phyloP scores from a whole-genome alignment of 2,329 filamentous ascomycete genomes.

The Aspergillus carbonarius region DNA sequence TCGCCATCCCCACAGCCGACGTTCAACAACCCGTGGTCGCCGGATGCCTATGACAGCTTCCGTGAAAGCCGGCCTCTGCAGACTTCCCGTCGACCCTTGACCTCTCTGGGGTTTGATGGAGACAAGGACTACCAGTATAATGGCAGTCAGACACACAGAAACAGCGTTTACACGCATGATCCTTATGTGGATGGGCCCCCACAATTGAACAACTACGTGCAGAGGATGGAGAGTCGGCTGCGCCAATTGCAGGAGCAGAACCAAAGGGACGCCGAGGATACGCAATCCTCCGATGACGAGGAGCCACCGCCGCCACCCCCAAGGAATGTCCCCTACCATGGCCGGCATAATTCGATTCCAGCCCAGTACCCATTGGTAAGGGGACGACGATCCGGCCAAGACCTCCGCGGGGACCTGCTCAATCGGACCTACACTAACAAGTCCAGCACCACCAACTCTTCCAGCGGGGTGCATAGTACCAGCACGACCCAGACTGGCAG shows the following conservation, averaged over 20 bases:
- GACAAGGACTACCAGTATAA: constrained; percentile 56
- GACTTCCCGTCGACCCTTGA: constrained; percentile 60
- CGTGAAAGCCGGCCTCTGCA: constrained; percentile 34
- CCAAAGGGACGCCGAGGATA: constrained; percentile 46
- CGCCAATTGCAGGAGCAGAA: constrained; percentile 64
- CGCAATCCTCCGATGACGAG: constrained; percentile 52
- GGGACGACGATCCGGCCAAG: constrained; percentile 61
- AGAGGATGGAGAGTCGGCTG: constrained; percentile 85
- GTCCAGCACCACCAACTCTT: constrained; percentile 78
- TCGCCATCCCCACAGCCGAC: constrained; percentile 57
- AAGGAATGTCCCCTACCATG: constrained; percentile 48
- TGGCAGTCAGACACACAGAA: constrained; percentile 56
- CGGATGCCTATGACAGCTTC: constrained; percentile 72
- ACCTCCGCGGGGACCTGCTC: constrained; percentile 68
- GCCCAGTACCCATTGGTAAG: constrained; percentile 38
- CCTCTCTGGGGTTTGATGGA: constrained; percentile 68
- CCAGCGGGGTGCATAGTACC: constrained; percentile 67
- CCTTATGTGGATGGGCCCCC: constrained; percentile 58
- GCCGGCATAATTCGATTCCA: constrained; percentile 45
- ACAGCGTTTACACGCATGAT: constrained; percentile 35
- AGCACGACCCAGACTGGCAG: constrained; percentile 65
- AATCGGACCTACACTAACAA: constrained; percentile 84
- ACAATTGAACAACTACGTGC: constrained; percentile 80
- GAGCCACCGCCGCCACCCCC: constrained; percentile 63
- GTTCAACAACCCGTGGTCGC: constrained; percentile 73